These are phyloP conservation scores for Pseudozyma hubeiensis DNA, from an alignment of 1,284 basidiomycete species.

Conservation along the genomic window DNA sequence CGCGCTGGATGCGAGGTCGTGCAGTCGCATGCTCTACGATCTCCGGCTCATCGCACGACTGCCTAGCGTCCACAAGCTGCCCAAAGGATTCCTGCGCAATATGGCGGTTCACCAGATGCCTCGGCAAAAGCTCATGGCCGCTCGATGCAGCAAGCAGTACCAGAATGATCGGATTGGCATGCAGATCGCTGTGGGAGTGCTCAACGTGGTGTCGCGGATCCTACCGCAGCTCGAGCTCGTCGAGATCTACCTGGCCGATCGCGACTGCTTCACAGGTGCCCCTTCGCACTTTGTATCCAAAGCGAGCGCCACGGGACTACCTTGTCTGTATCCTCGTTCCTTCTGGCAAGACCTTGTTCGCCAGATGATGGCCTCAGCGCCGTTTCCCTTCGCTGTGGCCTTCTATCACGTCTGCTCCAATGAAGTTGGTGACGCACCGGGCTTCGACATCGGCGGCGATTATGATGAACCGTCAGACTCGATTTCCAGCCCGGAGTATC, in stretches of 20 bases:
- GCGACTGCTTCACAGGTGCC: constrained; percentile 29
- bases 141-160: constrained; percentile 42
- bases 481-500: constrained; percentile 22
- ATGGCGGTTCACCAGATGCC: constrained; percentile 27
- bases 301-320: constrained; percentile 35
- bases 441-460: constrained; percentile 38
- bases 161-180: constrained; percentile 37
- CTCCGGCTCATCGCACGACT: constrained; percentile 22
- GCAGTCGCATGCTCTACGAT: constrained; percentile 37
- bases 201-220: constrained; percentile 16
- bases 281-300: constrained; percentile 36
- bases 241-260: constrained; percentile 34
- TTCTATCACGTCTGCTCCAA: constrained; percentile 38
- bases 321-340: constrained; percentile 39
- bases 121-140: constrained; percentile 19
- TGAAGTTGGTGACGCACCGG: constrained; percentile 33
- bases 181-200: constrained; percentile 18
- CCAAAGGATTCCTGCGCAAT: constrained; percentile 30
- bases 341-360: constrained; percentile 31
- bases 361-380: constrained; percentile 9
- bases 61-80: constrained; percentile 28
- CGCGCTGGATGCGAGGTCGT: constrained; percentile 22
- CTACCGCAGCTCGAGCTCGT: constrained; percentile 26
- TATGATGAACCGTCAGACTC: constrained; percentile 11
- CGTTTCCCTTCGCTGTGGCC: constrained; percentile 38